phyloP scores from a whole-genome alignment of 208 protist genomes.

The Herpetomonas muscarum region DNA sequence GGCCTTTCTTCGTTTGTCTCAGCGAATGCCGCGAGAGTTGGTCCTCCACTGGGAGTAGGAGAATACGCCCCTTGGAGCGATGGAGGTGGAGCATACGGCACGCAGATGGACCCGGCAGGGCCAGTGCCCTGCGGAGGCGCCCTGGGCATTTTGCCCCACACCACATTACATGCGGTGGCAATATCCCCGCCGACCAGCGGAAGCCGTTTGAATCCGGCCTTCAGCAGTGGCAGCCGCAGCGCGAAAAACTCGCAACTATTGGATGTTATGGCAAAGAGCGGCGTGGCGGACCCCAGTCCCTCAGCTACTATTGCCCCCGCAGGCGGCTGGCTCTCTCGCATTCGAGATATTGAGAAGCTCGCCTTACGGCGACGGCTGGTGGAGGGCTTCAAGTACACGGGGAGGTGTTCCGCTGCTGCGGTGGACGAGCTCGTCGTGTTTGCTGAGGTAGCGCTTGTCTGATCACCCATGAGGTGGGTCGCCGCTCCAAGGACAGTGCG shows the following conservation, averaged over 20 bases:
- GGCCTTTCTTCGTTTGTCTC: too few species aligned
- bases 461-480: too few species aligned
- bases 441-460: too few species aligned
- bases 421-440: not conserved
- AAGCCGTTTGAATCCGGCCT: constrained; percentile 76
- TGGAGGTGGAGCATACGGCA: not conserved
- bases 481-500: too few species aligned
- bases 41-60: too few species aligned
- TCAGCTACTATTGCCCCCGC: constrained; percentile 24
- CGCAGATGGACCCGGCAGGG: not conserved
- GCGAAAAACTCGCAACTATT: constrained; percentile 94
- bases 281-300: constrained; percentile 46
- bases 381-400: constrained; percentile 72
- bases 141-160: constrained; percentile 40
- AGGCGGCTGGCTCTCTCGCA: constrained; percentile 34
- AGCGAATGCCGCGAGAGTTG: too few species aligned
- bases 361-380: constrained; percentile 54
- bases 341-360: constrained; percentile 75
- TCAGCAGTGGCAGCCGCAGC: constrained; percentile 88
- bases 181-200: constrained; percentile 9
- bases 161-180: constrained; percentile 47
- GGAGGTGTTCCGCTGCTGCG: constrained; percentile 9
- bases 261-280: constrained; percentile 75
- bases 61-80: not conserved
- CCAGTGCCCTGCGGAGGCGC: not conserved